These are phyloP conservation scores for Pseudonitzschia pungens DNA, from an alignment of 108 stramenopile genomes.

Conservation along the genomic window DNA sequence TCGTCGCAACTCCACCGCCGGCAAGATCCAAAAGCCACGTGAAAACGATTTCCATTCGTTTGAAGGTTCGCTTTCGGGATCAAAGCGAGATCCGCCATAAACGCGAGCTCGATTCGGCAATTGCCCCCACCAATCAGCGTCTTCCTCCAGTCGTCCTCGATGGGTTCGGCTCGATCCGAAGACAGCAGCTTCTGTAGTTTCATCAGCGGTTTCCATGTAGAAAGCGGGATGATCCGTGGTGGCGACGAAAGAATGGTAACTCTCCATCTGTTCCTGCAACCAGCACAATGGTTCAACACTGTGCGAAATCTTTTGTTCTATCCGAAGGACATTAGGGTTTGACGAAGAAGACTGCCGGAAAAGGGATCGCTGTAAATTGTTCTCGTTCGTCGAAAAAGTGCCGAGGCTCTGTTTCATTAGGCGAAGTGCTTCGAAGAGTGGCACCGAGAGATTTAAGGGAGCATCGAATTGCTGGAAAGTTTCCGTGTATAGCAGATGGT, in stretches of 20 bases:
- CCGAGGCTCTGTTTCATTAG: constrained; percentile 17
- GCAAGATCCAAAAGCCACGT: constrained; percentile 69
- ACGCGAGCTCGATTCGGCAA: constrained; percentile 44
- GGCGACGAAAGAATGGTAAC: not conserved
- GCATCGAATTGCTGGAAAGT: constrained; percentile 11
- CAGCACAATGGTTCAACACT: constrained; percentile 65
- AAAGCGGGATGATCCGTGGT: constrained; percentile 32
- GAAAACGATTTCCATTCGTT: constrained; percentile 80
- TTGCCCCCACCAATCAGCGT: constrained; percentile 29
- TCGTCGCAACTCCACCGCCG: constrained; percentile 62
- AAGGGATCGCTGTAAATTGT: not conserved
- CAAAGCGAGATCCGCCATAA: constrained; percentile 78
- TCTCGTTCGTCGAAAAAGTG: constrained; percentile 5
- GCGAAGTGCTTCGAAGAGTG: constrained; percentile 20
- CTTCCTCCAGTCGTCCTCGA: constrained; percentile 10
- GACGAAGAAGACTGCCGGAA: not conserved
- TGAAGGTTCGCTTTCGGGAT: constrained; percentile 27
- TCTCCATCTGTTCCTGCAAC: constrained; percentile 58
- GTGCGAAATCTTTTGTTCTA: constrained; percentile 59
- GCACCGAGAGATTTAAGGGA: constrained; percentile 1
- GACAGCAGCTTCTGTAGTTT: constrained; percentile 58
- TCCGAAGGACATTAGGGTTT: constrained; percentile 31
- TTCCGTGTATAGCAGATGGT: constrained; percentile 30
- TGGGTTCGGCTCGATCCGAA: constrained; percentile 43
- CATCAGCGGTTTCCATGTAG: constrained; percentile 63